Evolutionary conservation across 2,329 filamentous ascomycete species (phyloP).

Genomic region (Mycosphaerella arachidis): DNA sequence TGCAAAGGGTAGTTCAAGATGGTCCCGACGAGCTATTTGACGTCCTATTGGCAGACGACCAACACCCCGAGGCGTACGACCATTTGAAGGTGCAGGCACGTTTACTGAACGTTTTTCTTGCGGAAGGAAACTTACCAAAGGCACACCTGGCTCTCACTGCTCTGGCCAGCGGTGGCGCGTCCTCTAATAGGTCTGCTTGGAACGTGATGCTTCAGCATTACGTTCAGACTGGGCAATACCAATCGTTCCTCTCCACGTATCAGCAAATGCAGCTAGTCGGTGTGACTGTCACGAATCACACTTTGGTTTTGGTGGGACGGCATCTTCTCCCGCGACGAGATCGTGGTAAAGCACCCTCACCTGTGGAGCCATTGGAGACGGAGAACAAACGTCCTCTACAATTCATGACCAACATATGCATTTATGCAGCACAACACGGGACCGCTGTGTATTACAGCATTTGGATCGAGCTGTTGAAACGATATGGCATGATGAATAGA

Average conservation of each 20-base stretch:
- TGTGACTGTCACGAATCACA: conserved; percentile 40
- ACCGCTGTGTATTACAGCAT: conserved; percentile 40
- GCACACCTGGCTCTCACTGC: conserved; percentile 55
- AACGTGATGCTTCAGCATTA: conserved; percentile 47
- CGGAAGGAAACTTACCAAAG: conserved; percentile 47
- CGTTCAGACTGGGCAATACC: conserved; percentile 26
- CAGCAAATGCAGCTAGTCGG: conserved; percentile 49
- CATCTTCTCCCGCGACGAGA: conserved; percentile 38
- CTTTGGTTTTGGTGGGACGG: conserved; percentile 42
- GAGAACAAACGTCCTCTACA: conserved; percentile 36
- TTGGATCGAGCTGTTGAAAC: conserved; percentile 58
- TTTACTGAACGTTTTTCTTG: conserved; percentile 51
- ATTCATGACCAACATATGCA: conserved; percentile 47
- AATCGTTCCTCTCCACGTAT: conserved; percentile 34
- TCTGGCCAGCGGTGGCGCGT: conserved; percentile 37
- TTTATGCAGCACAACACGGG: conserved; percentile 27
- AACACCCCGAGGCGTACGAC: conserved; percentile 61
- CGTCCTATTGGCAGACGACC: conserved; percentile 54
- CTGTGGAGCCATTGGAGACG: not conserved
- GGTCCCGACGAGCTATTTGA: conserved; percentile 51
- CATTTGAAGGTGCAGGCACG: conserved; percentile 51
- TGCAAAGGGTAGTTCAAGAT: conserved; percentile 60
- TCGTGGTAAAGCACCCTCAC: conserved; percentile 33
- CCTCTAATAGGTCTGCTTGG: conserved; percentile 38
- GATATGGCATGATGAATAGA: conserved; percentile 54